A percentile compares a stretch with the other conserved stretches of the same genome.
Conservation (phyloP, 352 stramenopile species). For the Phytopythium sindhum region DNA sequence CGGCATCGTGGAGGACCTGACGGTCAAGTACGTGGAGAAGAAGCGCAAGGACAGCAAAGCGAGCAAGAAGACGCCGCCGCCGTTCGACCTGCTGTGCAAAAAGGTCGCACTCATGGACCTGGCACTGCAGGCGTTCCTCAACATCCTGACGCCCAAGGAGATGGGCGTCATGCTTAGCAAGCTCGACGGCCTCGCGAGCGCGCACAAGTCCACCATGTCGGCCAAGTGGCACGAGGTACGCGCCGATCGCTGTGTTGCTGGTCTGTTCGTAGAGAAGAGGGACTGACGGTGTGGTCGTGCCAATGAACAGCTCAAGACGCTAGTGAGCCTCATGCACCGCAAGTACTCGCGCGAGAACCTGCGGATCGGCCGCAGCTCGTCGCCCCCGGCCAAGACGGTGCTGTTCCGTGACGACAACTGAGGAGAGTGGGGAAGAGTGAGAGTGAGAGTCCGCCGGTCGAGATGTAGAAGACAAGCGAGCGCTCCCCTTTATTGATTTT, state of each 20-base stretch:
- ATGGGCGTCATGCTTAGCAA: constrained; percentile 69
- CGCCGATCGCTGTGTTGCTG: neutral
- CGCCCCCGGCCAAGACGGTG: constrained; percentile 34
- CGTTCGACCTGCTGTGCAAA: constrained; percentile 75
- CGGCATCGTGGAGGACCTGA: constrained; percentile 74
- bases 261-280: neutral
- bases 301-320: constrained; percentile 59
- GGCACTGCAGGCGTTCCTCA: constrained; percentile 73
- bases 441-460: neutral
- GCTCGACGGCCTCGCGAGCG: constrained; percentile 60
- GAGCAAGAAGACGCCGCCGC: constrained; percentile 29
- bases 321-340: constrained; percentile 80
- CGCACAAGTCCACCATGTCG: constrained; percentile 78
- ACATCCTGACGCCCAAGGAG: constrained; percentile 65
- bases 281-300: neutral
- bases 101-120: constrained; percentile 84
- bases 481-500: constrained; percentile 3
- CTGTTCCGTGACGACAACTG: constrained; percentile 39
- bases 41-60: constrained; percentile 41
- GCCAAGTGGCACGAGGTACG: constrained; percentile 79
- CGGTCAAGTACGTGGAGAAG: constrained; percentile 62
- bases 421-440: neutral
- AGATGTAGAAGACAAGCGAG: neutral
- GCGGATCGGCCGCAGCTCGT: constrained; percentile 45
- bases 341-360: constrained; percentile 84